phyloP scores from a whole-genome alignment of 2,329 filamentous ascomycete species.

The Clonostachys sp. region DNA sequence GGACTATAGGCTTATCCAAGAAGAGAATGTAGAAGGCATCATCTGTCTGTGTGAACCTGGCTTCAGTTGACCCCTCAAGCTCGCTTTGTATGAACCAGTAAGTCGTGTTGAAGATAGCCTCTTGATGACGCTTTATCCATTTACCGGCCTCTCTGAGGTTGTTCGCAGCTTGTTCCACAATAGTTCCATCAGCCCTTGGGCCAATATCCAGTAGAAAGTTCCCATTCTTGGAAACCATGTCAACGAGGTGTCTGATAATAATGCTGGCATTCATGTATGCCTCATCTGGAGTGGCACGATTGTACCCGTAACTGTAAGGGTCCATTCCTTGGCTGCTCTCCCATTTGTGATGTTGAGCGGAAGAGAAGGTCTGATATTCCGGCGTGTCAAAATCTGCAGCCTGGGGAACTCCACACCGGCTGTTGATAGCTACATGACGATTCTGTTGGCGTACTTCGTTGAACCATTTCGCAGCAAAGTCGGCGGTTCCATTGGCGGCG shows the following conservation, averaged over 20 bases:
- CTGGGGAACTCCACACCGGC: conserved; percentile 48
- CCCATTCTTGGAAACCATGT: conserved; percentile 50
- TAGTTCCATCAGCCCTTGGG: conserved; percentile 48
- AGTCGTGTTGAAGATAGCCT: conserved; percentile 53
- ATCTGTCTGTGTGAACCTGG: conserved; percentile 43
- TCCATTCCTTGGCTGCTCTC: conserved; percentile 57
- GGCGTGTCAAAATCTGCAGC: conserved; percentile 54
- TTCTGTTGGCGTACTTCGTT: conserved; percentile 27
- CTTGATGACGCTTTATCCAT: conserved; percentile 48
- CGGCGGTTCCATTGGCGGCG: conserved; percentile 32
- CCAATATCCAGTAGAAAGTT: conserved; percentile 54
- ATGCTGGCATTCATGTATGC: conserved; percentile 47
- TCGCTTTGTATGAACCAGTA: conserved; percentile 46
- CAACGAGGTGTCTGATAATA: conserved; percentile 41
- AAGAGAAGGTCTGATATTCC: conserved; percentile 35
- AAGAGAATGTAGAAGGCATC: conserved; percentile 49
- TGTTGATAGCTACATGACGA: conserved; percentile 49
- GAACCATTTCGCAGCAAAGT: conserved; percentile 35
- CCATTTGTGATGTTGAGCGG: conserved; percentile 50
- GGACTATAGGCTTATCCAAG: conserved; percentile 31
- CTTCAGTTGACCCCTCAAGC: conserved; percentile 23
- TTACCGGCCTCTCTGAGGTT: conserved; percentile 43
- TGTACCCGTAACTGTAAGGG: conserved; percentile 55
- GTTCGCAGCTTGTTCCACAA: conserved; percentile 40
- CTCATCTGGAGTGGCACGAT: conserved; percentile 42